Evolutionary conservation across 2,329 filamentous ascomycete genomes (phyloP).

Genomic region (Fragosphaeria purpurea): DNA sequence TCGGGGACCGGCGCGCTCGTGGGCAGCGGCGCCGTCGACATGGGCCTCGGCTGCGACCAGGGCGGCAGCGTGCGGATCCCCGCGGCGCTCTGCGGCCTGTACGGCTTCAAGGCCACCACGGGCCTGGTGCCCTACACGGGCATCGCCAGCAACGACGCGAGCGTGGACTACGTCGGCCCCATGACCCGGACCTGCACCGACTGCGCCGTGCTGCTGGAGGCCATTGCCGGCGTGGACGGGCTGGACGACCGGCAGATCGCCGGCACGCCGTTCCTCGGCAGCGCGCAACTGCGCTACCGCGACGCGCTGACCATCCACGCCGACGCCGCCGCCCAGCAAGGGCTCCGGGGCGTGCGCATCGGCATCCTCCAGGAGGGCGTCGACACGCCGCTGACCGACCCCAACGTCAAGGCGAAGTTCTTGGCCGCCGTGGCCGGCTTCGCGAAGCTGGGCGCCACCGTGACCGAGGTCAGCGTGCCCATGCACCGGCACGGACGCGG

Average conservation of each 20-base stretch:
- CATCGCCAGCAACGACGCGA: constrained; percentile 19
- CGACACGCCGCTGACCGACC: constrained; percentile 14
- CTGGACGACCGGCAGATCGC: constrained; percentile 23
- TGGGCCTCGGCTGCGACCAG: constrained; percentile 25
- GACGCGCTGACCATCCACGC: constrained; percentile 6
- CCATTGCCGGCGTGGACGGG: constrained; percentile 22
- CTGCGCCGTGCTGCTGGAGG: constrained; percentile 21
- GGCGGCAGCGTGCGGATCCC: constrained; percentile 25
- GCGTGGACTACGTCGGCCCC: constrained; percentile 22
- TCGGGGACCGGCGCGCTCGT: constrained; percentile 34
- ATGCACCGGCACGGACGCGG: constrained; percentile 15
- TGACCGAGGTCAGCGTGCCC: constrained; percentile 20
- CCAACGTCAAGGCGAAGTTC: constrained; percentile 16
- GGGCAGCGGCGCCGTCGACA: constrained; percentile 21
- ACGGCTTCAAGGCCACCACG: constrained; percentile 23
- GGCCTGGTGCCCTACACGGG: constrained; percentile 26
- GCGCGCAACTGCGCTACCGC: constrained; percentile 5
- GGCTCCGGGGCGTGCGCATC: constrained; percentile 19
- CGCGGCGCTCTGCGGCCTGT: constrained; percentile 20
- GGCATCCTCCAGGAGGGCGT: constrained; percentile 22
- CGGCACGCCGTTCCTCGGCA: constrained; percentile 8
- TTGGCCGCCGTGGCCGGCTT: constrained; percentile 18
- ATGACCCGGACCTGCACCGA: constrained; percentile 20
- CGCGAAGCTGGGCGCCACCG: constrained; percentile 17
- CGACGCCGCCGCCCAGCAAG: neutral